phyloP scores from a whole-genome alignment of 805 yeast species.

The Ogataea neopini region DNA sequence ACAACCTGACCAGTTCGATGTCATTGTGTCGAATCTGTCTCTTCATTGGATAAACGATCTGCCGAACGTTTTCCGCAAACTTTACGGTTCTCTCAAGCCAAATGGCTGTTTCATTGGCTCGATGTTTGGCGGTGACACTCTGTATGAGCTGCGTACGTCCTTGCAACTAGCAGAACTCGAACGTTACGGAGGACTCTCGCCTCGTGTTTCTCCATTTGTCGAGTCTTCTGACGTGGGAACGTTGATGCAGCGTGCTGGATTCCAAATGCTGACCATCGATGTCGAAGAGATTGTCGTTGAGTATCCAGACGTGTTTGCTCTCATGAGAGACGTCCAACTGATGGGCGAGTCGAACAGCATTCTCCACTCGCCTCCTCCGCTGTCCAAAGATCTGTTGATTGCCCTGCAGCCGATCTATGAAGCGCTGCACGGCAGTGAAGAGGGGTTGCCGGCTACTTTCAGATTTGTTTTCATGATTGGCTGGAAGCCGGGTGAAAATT shows the following conservation, averaged over 20 bases:
- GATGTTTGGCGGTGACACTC: slow-evolving; percentile 80
- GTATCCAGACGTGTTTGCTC: slow-evolving; percentile 68
- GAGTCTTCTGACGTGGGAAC: slow-evolving; percentile 76
- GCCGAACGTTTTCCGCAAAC: slow-evolving; percentile 59
- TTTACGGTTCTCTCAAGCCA: slow-evolving; percentile 63
- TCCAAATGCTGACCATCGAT: slow-evolving; percentile 78
- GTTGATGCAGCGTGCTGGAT: slow-evolving; percentile 71
- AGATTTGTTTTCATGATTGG: slow-evolving; percentile 83
- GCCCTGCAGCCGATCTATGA: slow-evolving; percentile 77
- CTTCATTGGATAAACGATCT: slow-evolving; percentile 87
- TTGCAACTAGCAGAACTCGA: slow-evolving; percentile 83
- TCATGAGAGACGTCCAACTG: slow-evolving; percentile 68
- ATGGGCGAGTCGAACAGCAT: slow-evolving; percentile 85
- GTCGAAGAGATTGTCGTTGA: slow-evolving; percentile 80
- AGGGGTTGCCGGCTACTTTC: slow-evolving; percentile 73
- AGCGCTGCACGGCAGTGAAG: slow-evolving; percentile 66
- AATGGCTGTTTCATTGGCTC: slow-evolving; percentile 84
- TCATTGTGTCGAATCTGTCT: slow-evolving; percentile 70
- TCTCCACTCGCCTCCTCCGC: slow-evolving; percentile 34
- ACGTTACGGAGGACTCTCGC: slow-evolving; percentile 75
- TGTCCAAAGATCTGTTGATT: slow-evolving; percentile 65
- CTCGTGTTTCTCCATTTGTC: slow-evolving; percentile 79
- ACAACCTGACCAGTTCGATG: slow-evolving; percentile 52
- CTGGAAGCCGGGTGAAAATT: slow-evolving; percentile 73
- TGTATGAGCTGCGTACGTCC: slow-evolving; percentile 79